Conservation (phyloP, 2,329 filamentous ascomycete species). For the Aspergillus jensenii region DNA sequence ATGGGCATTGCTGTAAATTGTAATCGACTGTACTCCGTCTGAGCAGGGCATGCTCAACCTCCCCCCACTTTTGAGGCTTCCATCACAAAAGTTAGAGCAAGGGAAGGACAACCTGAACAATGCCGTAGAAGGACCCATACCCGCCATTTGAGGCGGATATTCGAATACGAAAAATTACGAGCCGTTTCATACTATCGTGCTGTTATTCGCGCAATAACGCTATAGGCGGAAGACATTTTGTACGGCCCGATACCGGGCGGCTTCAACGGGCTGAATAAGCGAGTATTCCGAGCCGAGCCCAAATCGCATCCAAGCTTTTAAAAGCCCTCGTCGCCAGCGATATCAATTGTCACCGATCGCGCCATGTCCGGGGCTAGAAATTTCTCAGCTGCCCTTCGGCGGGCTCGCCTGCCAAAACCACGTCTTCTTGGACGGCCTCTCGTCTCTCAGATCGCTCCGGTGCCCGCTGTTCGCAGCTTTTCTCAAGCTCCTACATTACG, state of each 20-base stretch:
- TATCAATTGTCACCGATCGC: neutral
- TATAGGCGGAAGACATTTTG: neutral
- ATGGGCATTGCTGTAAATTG: no score
- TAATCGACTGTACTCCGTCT: no score
- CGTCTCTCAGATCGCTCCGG: slow-evolving; percentile 16
- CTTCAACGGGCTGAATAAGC: neutral
- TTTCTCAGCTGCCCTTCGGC: slow-evolving; percentile 31
- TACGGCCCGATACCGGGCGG: slow-evolving; percentile 1
- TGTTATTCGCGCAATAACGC: neutral
- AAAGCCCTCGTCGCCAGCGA: neutral
- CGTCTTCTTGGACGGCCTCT: slow-evolving; percentile 25
- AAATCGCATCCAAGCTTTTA: slow-evolving; percentile 3
- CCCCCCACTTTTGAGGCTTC: no score
- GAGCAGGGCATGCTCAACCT: no score
- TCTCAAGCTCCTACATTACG: slow-evolving; percentile 28
- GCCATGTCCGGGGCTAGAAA: slow-evolving; percentile 34
- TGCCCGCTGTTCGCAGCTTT: slow-evolving; percentile 29
- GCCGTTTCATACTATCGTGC: neutral
- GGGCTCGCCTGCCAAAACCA: slow-evolving; percentile 32
- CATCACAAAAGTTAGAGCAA: neutral
- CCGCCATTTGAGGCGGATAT: neutral
- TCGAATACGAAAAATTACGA: neutral
- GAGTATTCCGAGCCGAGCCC: neutral
- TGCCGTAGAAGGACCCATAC: neutral
- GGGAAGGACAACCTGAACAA: neutral